phyloP scores from a whole-genome alignment of 345 rosid species.

The Trapa bicornis region DNA sequence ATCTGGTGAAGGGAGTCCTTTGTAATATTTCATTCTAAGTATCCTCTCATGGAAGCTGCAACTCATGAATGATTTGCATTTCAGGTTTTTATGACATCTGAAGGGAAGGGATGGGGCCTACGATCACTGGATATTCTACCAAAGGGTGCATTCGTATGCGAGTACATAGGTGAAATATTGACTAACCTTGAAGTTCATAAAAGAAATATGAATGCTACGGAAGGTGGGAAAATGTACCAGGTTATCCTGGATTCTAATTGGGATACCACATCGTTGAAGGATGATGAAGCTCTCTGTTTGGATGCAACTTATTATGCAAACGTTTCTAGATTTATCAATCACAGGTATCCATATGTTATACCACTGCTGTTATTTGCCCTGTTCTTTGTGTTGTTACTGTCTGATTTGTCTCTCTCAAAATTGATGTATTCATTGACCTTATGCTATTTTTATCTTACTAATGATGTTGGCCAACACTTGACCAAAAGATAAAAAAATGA shows the following conservation, averaged over 20 bases:
- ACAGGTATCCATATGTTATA: constrained; percentile 35
- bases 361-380: constrained; percentile 6
- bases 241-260: constrained; percentile 76
- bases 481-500: no score
- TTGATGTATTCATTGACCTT: neutral
- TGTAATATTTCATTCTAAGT: neutral
- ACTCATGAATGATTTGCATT: constrained; percentile 8
- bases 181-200: constrained; percentile 52
- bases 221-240: constrained; percentile 40
- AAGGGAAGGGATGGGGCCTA: constrained; percentile 84
- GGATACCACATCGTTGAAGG: constrained; percentile 47
- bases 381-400: neutral
- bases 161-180: constrained; percentile 75
- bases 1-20: neutral
- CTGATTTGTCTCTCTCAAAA: neutral
- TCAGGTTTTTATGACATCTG: constrained; percentile 67
- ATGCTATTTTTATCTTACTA: neutral
- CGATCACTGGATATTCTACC: constrained; percentile 65
- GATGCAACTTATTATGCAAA: constrained; percentile 72
- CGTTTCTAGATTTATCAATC: constrained; percentile 86
- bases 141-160: constrained; percentile 82
- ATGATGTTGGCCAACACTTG: neutral
- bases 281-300: constrained; percentile 80
- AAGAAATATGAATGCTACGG: constrained; percentile 31
- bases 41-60: neutral